Base-by-base conservation (phyloP, 768 basidiomycete species). In the Gautieria morchelliformis region DNA sequence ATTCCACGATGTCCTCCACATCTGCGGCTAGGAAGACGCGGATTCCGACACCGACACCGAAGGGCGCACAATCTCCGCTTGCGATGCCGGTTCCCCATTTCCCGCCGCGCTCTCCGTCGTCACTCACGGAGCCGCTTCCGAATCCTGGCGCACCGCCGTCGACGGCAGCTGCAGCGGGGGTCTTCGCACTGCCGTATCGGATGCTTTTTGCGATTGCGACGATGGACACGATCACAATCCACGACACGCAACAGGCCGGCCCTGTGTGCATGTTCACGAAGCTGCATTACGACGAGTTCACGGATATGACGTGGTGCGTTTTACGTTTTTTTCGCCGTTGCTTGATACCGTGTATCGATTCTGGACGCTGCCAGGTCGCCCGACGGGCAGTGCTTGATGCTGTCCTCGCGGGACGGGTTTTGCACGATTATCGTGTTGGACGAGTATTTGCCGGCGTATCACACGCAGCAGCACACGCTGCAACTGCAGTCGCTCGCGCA, bases 271-370 rank as follows among this genome's bases (percentile, higher is more conserved):
- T 98, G 64, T 79, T 99, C 62, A 91, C 88, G 30, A 95, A 94
- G 65, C 72, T 98, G 60, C 96, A 99, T 71, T 98, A 96, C 68
- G 93, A 95, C 60, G 92, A 95, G 65, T 98, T 98, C 67, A 98
- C 96, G 7, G 96, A 99, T 72, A 77, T 96, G 71, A 83, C 87
- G 41, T 99, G 96, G 96, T 97, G 64, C 42, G 89, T 75, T n/a
- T n/a, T n/a, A n/a, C n/a, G n/a, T n/a, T 6, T 63, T 22, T 52
- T 47, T 42, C 42, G 35, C 45, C 35, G 46, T 49, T n/a, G n/a
- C 30, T 46, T 45, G 52, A 35, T 32, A 49, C 5, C 6, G 11
- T 5, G 5, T 58, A 15, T 19, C 42, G 15, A n/a, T 58, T 53
- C 60, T 22, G 19, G 32, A 14, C 41, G 46, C 40, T 12, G 33